These are phyloP conservation scores for Mycena filopes DNA, from an alignment of 768 basidiomycete genomes.

Conservation along the genomic window DNA sequence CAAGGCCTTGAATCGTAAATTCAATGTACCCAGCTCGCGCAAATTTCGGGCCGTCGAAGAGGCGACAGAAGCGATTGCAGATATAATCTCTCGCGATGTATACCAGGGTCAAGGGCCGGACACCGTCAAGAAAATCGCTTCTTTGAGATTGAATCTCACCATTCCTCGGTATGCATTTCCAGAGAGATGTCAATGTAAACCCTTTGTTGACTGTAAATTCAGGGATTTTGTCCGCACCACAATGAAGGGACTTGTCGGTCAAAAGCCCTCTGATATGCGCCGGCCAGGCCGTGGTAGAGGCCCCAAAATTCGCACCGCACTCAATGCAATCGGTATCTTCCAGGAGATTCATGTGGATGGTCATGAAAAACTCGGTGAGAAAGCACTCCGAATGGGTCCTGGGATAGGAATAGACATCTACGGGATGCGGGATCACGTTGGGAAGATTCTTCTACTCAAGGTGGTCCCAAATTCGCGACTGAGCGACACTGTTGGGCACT, in stretches of 20 bases:
- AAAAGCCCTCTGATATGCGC: slow-evolving; percentile 14
- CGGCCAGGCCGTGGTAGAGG: not conserved
- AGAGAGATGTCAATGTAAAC: no score
- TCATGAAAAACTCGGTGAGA: slow-evolving; percentile 21
- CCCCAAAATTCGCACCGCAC: slow-evolving; percentile 2
- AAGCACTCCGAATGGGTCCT: slow-evolving; percentile 9
- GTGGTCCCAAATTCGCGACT: slow-evolving; percentile 12
- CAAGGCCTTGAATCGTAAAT: not conserved
- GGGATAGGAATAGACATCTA: slow-evolving; percentile 25
- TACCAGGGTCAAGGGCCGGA: slow-evolving; percentile 13
- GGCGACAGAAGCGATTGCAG: slow-evolving; percentile 5
- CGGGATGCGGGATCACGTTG: no score
- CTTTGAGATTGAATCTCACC: slow-evolving; percentile 15
- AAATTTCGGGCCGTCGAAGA: slow-evolving; percentile 16
- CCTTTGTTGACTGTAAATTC: not conserved
- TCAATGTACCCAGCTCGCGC: not conserved
- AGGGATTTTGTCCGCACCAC: slow-evolving; percentile 12
- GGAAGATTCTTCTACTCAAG: slow-evolving; percentile 4
- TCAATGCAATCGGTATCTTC: slow-evolving; percentile 10
- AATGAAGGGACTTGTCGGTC: slow-evolving; percentile 13
- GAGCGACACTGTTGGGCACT: slow-evolving; percentile 18
- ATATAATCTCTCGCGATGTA: slow-evolving; percentile 11
- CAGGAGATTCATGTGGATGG: slow-evolving; percentile 20
- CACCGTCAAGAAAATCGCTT: slow-evolving; percentile 12
- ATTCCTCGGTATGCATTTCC: slow-evolving; percentile 11